phyloP scores from a whole-genome alignment of 2,329 filamentous ascomycete genomes.

The Epichloe baconii region DNA sequence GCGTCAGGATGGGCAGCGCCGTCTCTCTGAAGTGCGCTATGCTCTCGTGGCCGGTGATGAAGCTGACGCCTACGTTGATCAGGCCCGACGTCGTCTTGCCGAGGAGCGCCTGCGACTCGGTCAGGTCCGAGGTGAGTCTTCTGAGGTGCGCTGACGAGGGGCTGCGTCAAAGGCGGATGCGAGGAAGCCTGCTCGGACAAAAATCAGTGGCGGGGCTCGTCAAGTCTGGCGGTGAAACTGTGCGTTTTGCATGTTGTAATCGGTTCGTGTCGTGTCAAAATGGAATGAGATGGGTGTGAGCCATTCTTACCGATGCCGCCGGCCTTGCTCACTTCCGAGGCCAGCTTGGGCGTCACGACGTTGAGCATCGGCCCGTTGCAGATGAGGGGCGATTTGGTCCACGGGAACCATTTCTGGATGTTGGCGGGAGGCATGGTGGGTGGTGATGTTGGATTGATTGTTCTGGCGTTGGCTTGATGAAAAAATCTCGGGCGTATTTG shows the following conservation, averaged over 20 bases:
- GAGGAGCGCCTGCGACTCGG: slow-evolving; percentile 16
- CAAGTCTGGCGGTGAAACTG: no score
- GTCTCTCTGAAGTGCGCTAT: slow-evolving; percentile 26
- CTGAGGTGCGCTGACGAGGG: slow-evolving; percentile 18
- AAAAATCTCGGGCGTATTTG: no score
- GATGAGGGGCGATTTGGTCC: slow-evolving; percentile 17
- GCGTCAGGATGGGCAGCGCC: slow-evolving; percentile 36
- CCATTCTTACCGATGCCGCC: slow-evolving; percentile 22
- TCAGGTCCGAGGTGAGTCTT: slow-evolving; percentile 20
- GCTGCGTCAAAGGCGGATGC: slow-evolving; percentile 18
- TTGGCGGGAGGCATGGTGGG: slow-evolving; percentile 13
- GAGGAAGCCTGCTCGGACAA: slow-evolving; percentile 17
- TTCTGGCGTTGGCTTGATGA: no score
- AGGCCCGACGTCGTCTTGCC: slow-evolving; percentile 19
- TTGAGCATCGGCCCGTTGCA: slow-evolving; percentile 26
- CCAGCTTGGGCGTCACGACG: slow-evolving; percentile 19
- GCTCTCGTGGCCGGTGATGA: slow-evolving; percentile 41
- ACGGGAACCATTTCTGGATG: slow-evolving; percentile 18
- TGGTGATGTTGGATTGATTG: background rate
- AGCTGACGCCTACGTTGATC: slow-evolving; percentile 41
- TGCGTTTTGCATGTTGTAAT: background rate
- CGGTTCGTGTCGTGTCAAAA: no score
- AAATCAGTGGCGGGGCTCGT: background rate
- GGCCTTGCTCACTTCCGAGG: slow-evolving; percentile 25
- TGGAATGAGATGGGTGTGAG: no score